phyloP scores from a whole-genome alignment of 352 stramenopile species.

The Phytopythium aichiense region DNA sequence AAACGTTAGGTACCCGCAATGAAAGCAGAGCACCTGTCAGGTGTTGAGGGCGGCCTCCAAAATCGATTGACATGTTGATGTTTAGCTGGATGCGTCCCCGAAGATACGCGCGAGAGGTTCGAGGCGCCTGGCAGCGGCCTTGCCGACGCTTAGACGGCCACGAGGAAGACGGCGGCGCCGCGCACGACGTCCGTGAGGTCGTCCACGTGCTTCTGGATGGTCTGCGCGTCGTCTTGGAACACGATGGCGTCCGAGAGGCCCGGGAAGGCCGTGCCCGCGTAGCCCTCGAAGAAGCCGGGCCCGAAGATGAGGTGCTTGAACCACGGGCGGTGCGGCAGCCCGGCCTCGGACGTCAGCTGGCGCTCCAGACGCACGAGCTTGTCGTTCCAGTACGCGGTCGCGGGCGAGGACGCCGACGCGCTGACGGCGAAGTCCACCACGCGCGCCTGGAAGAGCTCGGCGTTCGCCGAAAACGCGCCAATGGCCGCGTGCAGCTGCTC shows the following conservation, averaged over 20 bases:
- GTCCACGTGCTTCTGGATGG: slow-evolving; percentile 16
- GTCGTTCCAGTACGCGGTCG: slow-evolving; percentile 9
- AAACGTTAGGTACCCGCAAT: no score
- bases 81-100: no score
- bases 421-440: slow-evolving; percentile 8
- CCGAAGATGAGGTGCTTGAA: slow-evolving; percentile 16
- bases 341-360: slow-evolving; percentile 4
- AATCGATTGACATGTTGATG: no score
- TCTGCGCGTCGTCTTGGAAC: slow-evolving; percentile 5
- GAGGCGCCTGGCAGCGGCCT: no score
- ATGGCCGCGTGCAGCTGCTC: slow-evolving; percentile 12
- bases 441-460: slow-evolving; percentile 15
- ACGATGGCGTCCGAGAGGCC: slow-evolving; percentile 11
- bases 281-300: slow-evolving; percentile 12
- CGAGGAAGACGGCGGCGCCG: slow-evolving; percentile 5
- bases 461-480: slow-evolving; percentile 12
- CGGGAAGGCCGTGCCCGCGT: slow-evolving; percentile 11
- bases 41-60: no score
- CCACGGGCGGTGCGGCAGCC: slow-evolving; percentile 11
- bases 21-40: no score
- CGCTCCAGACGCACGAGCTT: slow-evolving; percentile 13
- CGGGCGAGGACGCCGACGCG: slow-evolving; percentile 1
- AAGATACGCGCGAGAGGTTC: no score
- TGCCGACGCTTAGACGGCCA: background rate
- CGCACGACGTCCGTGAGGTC: slow-evolving; percentile 9